phyloP scores from a whole-genome alignment of 768 basidiomycete species.

The Leccinum subtestaceum region DNA sequence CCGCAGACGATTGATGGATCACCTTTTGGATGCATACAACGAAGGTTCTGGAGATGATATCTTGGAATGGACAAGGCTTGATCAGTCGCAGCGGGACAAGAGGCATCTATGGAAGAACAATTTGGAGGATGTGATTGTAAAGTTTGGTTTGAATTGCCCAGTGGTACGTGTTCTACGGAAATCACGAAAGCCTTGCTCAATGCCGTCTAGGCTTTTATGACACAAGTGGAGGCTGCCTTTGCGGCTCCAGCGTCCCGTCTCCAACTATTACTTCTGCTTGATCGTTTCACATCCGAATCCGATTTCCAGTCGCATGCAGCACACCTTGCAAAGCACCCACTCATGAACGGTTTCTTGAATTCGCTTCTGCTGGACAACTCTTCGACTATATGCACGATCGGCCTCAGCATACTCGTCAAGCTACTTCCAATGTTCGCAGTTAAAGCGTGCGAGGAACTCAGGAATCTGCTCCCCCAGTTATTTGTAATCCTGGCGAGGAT shows the following conservation, averaged over 20 bases:
- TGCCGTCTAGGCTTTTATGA: conserved; percentile 58
- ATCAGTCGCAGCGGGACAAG: conserved; percentile 57
- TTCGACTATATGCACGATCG: conserved; percentile 64
- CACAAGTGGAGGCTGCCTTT: conserved; percentile 65
- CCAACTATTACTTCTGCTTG: conserved; percentile 66
- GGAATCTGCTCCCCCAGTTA: conserved; percentile 58
- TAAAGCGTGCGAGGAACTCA: conserved; percentile 54
- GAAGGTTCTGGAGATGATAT: conserved; percentile 72
- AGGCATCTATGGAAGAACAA: conserved; percentile 72
- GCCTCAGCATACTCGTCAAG: conserved; percentile 63
- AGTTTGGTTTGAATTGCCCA: conserved; percentile 59
- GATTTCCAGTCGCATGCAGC: conserved; percentile 48
- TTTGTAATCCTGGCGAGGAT: conserved; percentile 67
- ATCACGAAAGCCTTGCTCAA: conserved; percentile 10
- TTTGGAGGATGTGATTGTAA: conserved; percentile 70
- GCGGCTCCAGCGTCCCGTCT: conserved; percentile 57
- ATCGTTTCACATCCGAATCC: conserved; percentile 54
- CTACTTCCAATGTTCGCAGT: conserved; percentile 74
- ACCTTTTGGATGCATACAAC: conserved; percentile 73
- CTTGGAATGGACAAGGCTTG: conserved; percentile 70
- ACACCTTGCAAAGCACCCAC: conserved; percentile 56
- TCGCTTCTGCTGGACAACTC: conserved; percentile 76
- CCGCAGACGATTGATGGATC: conserved; percentile 63
- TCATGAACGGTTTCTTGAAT: conserved; percentile 61
- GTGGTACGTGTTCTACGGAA: conserved; percentile 47